Conservation (phyloP, 106 monocot genomes). For the Acorus gramineus region DNA sequence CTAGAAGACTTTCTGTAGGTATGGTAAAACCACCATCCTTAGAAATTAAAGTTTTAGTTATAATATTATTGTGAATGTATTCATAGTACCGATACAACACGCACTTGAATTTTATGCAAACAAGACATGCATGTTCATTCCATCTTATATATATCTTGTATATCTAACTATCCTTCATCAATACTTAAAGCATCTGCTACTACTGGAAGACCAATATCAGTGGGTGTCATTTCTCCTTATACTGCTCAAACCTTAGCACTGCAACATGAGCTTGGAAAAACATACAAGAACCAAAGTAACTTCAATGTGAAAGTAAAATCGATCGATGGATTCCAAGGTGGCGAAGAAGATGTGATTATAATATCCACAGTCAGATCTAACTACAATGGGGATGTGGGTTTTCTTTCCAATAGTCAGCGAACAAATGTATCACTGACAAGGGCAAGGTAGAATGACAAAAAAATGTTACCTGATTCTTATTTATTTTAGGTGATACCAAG, state of each 20-base stretch:
- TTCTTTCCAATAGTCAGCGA: slow-evolving; percentile 14
- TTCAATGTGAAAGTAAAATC: slow-evolving; percentile 13
- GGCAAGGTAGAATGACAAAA: slow-evolving; percentile 10
- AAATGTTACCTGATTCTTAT: background rate
- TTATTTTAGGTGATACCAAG: background rate
- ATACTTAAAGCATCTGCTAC: slow-evolving; percentile 1
- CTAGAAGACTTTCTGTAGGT: too few relatives aligned
- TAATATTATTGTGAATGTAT: too few relatives aligned
- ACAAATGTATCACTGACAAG: slow-evolving; percentile 31
- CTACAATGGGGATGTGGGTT: slow-evolving; percentile 13
- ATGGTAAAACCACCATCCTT: too few relatives aligned
- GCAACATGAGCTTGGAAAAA: slow-evolving; percentile 11
- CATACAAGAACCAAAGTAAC: background rate
- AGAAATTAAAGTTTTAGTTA: too few relatives aligned
- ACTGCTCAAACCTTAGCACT: slow-evolving; percentile 18
- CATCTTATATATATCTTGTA: too few relatives aligned
- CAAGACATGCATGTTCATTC: too few relatives aligned
- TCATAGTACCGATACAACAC: too few relatives aligned
- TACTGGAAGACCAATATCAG: background rate
- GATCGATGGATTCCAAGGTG: slow-evolving; percentile 21
- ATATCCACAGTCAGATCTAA: slow-evolving; percentile 25
- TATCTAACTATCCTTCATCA: too few relatives aligned
- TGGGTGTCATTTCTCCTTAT: slow-evolving; percentile 28
- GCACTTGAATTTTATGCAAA: too few relatives aligned
- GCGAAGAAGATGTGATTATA: slow-evolving; percentile 25